Base-by-base conservation (phyloP, 1,284 basidiomycete genomes). In the Tilletia caries region DNA sequence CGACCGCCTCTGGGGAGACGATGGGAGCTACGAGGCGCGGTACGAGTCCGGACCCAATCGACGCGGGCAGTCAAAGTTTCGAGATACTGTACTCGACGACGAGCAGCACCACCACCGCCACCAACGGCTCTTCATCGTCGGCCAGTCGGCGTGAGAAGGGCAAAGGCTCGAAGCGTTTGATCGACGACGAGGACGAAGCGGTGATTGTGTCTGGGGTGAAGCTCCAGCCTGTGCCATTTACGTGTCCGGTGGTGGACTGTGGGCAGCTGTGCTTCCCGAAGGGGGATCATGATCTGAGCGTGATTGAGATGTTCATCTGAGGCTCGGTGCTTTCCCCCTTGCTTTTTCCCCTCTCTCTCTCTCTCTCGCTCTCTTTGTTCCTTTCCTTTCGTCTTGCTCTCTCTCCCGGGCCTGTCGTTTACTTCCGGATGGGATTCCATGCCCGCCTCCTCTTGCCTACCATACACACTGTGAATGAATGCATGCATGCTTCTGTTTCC, bases 181-280 rank as follows among this genome's bases (percentile, higher is more conserved):
- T 66, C 23, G 12, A 23, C 10, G 43, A 34, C 10, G 43, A 66
- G 13, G 43, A 50, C 15, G 41, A 65, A 20, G 33, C n/a, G 46
- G 25, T 25, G 20, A 44, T 54, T 44, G 48, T 43, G 29, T 32
- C 32, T 23, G 37, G 48, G 20, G 43, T 64, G 27, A 66, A 60
- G 18, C 43, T 69, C 4, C 52, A 76, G 60, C 72, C 76, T 0
- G 72, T 73, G 50, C 69, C 70, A 8, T 80, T 80, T 67, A 27
- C 62, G 33, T 80, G 78, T 60, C 78, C 78, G n/a, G 76, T 80
- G 18, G 64, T 72, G 33, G 75, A 76, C 29, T 80, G 78, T 62
- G 68, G 69, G 12, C 78, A 80, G 71, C 73, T 70, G 23, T 78
- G 78, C 68, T 68, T 68, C 62, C 77, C 75, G 25, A 76, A 78